phyloP scores from a whole-genome alignment of 1,284 basidiomycete species.

The Ustilago shanxiensis region DNA sequence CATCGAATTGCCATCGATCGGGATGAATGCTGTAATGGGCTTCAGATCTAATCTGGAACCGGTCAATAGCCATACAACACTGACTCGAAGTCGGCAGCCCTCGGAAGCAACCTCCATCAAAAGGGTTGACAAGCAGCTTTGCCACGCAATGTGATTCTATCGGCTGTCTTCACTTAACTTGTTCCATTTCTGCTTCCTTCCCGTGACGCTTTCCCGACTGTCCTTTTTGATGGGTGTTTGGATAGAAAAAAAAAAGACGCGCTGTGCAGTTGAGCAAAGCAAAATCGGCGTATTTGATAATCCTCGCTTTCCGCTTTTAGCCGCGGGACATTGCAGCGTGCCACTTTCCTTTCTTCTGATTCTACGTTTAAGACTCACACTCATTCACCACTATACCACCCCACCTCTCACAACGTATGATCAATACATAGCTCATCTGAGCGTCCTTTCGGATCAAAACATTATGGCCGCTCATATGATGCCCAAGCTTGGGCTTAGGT shows the following conservation, averaged over 20 bases:
- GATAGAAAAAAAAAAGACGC: too few species aligned
- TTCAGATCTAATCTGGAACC: too few species aligned
- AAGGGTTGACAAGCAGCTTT: neutral
- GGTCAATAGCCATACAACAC: neutral
- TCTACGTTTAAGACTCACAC: neutral
- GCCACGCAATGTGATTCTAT: neutral
- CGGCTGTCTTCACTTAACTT: too few species aligned
- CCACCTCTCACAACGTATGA: neutral
- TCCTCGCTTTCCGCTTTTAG: neutral
- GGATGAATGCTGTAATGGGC: too few species aligned
- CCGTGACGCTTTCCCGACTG: too few species aligned
- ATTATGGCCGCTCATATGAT: conserved; percentile 13
- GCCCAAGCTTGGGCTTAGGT: conserved; percentile 17
- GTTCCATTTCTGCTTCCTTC: too few species aligned
- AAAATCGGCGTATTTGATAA: conserved; percentile 8
- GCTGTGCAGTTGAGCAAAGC: neutral
- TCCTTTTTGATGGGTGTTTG: too few species aligned
- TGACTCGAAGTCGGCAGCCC: neutral
- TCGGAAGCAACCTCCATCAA: neutral
- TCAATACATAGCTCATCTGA: neutral
- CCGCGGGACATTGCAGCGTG: conserved; percentile 1
- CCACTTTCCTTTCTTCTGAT: neutral
- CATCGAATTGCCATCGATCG: too few species aligned
- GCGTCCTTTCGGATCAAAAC: neutral
- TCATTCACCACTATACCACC: too few species aligned